Evolutionary conservation across 441 rosid species (phyloP).

Genomic region (Monsonia emarginata): DNA sequence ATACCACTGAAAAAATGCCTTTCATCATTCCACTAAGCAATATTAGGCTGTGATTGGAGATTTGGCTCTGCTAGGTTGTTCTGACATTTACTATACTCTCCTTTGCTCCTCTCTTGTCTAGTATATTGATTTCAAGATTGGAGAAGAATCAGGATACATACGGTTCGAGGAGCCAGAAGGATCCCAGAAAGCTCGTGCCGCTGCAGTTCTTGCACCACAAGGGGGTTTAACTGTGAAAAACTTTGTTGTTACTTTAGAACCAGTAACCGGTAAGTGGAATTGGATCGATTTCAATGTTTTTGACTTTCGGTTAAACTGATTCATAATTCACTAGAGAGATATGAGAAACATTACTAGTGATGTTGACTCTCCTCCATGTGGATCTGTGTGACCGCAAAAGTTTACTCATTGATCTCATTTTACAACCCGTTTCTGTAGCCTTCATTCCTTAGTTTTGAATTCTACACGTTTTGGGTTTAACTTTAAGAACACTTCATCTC

Average conservation of each 20-base stretch:
- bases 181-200: slow-evolving; percentile 87
- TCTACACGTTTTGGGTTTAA: not conserved
- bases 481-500: not conserved
- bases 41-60: too few relatives aligned
- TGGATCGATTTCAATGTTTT: not conserved
- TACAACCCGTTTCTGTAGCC: not conserved
- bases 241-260: slow-evolving; percentile 60
- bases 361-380: too few relatives aligned
- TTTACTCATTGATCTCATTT: too few relatives aligned
- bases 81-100: slow-evolving; percentile 3
- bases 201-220: slow-evolving; percentile 75
- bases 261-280: slow-evolving; percentile 55
- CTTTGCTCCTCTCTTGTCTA: slow-evolving; percentile 20
- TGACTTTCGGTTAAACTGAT: not conserved
- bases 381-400: too few relatives aligned
- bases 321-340: too few relatives aligned
- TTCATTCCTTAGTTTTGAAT: too few relatives aligned
- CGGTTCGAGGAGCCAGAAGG: slow-evolving; percentile 82
- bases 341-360: too few relatives aligned
- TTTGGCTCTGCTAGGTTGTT: not conserved
- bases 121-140: slow-evolving; percentile 83
- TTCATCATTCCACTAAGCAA: too few relatives aligned
- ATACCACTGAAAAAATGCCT: too few relatives aligned
- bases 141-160: slow-evolving; percentile 63
- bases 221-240: slow-evolving; percentile 76